Percentiles rank a stretch among this genome's conserved stretches.
These are phyloP conservation scores for Cephaloascus albidus DNA, from an alignment of 805 yeast genomes.

Conservation along the genomic window DNA sequence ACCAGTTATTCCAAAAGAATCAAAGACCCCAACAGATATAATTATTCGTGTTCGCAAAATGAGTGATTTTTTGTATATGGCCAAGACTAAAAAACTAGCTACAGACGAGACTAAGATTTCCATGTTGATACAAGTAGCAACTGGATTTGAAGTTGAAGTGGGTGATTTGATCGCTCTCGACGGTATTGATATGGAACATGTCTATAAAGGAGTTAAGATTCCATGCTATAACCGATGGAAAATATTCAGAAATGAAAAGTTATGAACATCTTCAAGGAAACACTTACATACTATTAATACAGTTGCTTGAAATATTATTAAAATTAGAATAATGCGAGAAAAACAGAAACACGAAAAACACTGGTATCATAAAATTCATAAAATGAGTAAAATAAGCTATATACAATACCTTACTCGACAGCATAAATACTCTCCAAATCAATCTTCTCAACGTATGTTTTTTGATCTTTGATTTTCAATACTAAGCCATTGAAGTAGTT, in stretches of 20 bases:
- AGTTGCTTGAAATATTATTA: too few relatives aligned
- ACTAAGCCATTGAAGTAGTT: conserved; percentile 44
- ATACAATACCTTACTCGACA: conserved; percentile 20
- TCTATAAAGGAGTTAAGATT: neutral
- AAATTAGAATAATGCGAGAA: too few relatives aligned
- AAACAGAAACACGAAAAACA: too few relatives aligned
- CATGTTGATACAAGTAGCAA: neutral
- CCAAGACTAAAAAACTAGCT: neutral
- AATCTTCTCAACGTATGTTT: conserved; percentile 26
- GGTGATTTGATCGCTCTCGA: neutral
- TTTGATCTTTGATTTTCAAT: conserved; percentile 34
- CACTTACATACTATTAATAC: too few relatives aligned
- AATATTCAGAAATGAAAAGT: neutral
- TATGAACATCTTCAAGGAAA: too few relatives aligned
- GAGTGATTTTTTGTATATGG: neutral
- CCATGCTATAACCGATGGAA: neutral
- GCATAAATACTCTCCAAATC: conserved; percentile 32
- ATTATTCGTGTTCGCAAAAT: neutral
- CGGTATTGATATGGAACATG: neutral
- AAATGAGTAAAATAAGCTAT: neutral
- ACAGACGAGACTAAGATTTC: neutral
- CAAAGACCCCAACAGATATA: neutral
- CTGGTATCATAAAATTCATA: neutral
- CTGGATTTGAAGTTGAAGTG: neutral
- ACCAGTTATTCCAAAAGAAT: too few relatives aligned